phyloP scores from a whole-genome alignment of 2,329 filamentous ascomycete species.

The Akanthomyces lecanii region DNA sequence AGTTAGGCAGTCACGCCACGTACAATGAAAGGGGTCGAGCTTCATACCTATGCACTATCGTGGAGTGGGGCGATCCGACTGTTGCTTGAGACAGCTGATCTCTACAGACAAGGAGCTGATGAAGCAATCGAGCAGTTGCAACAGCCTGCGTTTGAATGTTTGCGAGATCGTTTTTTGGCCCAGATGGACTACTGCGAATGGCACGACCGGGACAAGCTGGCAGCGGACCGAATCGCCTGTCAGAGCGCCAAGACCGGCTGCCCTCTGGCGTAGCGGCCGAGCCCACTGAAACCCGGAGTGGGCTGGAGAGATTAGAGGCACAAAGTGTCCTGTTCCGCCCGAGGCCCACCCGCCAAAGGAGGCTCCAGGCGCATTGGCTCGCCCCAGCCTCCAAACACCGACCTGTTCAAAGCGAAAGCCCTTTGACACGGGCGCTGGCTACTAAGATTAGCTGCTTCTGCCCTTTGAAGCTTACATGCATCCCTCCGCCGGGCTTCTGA shows the following conservation, averaged over 20 bases:
- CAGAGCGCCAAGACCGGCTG: background rate
- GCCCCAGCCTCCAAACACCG: background rate
- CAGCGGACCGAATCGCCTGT: background rate
- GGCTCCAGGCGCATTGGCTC: background rate
- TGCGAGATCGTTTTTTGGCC: background rate
- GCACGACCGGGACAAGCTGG: background rate
- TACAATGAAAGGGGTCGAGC: constrained; percentile 4
- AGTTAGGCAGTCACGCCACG: background rate
- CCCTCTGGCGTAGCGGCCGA: background rate
- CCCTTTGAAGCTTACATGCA: background rate
- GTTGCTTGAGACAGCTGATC: background rate
- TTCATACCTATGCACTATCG: background rate
- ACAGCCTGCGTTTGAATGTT: background rate
- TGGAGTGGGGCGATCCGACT: background rate
- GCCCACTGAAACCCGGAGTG: background rate
- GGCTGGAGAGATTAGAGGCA: background rate
- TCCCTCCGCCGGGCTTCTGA: background rate
- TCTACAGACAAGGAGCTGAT: background rate
- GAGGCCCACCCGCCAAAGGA: background rate
- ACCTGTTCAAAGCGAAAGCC: background rate
- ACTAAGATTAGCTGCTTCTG: background rate
- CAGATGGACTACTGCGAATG: background rate
- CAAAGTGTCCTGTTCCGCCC: constrained; percentile 13
- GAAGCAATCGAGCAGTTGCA: background rate
- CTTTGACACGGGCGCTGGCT: background rate